Conservation (phyloP, 2,329 filamentous ascomycete species). For the Colletotrichum sp. region DNA sequence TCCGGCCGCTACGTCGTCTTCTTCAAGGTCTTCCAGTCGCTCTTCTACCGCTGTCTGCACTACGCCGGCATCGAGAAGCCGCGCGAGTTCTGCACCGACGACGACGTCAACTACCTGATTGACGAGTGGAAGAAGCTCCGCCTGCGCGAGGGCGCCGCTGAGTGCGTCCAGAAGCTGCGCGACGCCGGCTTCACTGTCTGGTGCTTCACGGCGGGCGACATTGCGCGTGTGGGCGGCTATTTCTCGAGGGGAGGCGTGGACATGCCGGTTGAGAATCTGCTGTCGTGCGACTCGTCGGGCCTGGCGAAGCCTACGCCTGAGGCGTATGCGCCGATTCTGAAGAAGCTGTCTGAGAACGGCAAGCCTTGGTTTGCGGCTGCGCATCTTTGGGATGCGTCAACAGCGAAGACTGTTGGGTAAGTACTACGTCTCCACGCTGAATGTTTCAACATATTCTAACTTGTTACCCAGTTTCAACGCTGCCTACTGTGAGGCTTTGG, state of each 20-base stretch:
- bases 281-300: constrained; percentile 53
- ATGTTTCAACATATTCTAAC: too few species aligned
- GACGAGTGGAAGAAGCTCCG: constrained; percentile 40
- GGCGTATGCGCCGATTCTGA: constrained; percentile 49
- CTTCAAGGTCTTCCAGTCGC: constrained; percentile 42
- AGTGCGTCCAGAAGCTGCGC: constrained; percentile 47
- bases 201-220: constrained; percentile 58
- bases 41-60: constrained; percentile 55
- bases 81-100: constrained; percentile 43
- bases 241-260: constrained; percentile 52
- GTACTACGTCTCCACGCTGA: too few species aligned
- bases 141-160: constrained; percentile 42
- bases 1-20: constrained; percentile 48
- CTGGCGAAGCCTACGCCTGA: constrained; percentile 55
- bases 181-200: constrained; percentile 56
- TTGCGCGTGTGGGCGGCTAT: constrained; percentile 54
- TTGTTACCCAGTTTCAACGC: constrained; percentile 44
- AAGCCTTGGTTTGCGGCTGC: constrained; percentile 63
- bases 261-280: constrained; percentile 55
- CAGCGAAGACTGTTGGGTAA: constrained; percentile 49
- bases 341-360: constrained; percentile 39
- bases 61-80: constrained; percentile 49
- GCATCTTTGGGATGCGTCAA: constrained; percentile 64
- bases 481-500: constrained; percentile 50
- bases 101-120: constrained; percentile 44